phyloP scores from a whole-genome alignment of 352 stramenopile species.

The Phytophthora crassamura region DNA sequence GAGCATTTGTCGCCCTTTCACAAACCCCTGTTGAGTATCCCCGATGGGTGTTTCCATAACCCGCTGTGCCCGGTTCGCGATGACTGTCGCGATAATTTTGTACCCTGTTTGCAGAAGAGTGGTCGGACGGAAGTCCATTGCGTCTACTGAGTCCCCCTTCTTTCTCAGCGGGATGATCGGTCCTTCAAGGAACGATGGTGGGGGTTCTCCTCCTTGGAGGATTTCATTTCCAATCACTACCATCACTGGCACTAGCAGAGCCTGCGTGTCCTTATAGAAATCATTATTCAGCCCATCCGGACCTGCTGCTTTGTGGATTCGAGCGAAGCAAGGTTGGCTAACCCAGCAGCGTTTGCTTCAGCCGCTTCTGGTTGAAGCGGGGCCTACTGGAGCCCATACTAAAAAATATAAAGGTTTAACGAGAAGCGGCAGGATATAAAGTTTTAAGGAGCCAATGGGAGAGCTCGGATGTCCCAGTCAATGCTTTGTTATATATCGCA shows the following conservation, averaged over 20 bases:
- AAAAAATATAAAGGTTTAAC: too few species aligned
- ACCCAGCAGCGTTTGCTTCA: too few species aligned
- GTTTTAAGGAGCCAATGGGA: too few species aligned
- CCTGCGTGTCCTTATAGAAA: slow-evolving; percentile 1
- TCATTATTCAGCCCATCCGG: background rate
- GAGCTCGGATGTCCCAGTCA: too few species aligned
- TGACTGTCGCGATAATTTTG: background rate
- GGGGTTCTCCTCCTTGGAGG: background rate
- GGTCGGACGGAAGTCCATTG: slow-evolving; percentile 10
- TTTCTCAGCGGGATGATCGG: slow-evolving; percentile 1
- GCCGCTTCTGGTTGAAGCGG: too few species aligned
- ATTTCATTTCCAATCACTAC: slow-evolving; percentile 1
- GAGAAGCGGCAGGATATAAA: too few species aligned
- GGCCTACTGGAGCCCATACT: too few species aligned
- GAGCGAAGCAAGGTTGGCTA: too few species aligned
- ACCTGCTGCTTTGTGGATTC: slow-evolving; percentile 4
- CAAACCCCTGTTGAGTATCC: slow-evolving; percentile 4
- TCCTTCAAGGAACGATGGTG: background rate
- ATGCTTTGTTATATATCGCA: too few species aligned
- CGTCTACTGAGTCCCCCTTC: background rate
- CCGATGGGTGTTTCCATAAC: background rate
- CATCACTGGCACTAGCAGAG: background rate
- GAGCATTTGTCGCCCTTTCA: background rate
- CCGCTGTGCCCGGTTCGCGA: background rate
- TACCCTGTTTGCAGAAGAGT: background rate